Evolutionary conservation across 1,139 yeast genomes (phyloP).

Genomic region (Suhomyces kunorum): DNA sequence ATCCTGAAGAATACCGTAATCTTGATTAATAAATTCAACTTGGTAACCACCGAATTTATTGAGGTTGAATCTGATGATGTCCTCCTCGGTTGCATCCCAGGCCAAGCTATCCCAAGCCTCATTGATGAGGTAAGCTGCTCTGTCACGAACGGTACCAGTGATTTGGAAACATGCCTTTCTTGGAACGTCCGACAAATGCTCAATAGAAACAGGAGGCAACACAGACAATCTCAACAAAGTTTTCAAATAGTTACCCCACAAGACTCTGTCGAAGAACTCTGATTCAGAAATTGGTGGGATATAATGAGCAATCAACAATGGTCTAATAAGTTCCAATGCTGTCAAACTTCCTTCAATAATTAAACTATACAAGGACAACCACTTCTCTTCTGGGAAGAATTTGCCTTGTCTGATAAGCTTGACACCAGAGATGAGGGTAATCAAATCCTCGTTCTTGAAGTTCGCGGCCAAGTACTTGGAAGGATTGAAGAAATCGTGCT

Average conservation of each 20-base stretch:
- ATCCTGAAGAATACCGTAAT: conserved; percentile 62
- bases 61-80: conserved; percentile 60
- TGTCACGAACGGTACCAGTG: conserved; percentile 62
- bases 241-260: conserved; percentile 69
- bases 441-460: conserved; percentile 45
- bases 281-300: conserved; percentile 55
- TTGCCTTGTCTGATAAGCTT: conserved; percentile 58
- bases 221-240: conserved; percentile 56
- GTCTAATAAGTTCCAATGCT: conserved; percentile 58
- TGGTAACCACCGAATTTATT: conserved; percentile 72
- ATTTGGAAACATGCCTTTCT: conserved; percentile 68
- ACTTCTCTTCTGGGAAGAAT: conserved; percentile 65
- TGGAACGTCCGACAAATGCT: conserved; percentile 70
- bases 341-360: conserved; percentile 61
- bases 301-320: conserved; percentile 53
- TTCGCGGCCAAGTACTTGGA: conserved; percentile 35
- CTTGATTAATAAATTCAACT: conserved; percentile 61
- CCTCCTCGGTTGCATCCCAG: conserved; percentile 64
- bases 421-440: conserved; percentile 54
- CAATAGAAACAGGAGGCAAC: conserved; percentile 59
- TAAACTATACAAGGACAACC: conserved; percentile 68
- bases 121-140: conserved; percentile 57
- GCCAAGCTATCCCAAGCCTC: conserved; percentile 77
- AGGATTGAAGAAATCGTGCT: conserved; percentile 37
- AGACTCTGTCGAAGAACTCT: conserved; percentile 50